These are phyloP conservation scores for Aspergillus amoenus DNA, from an alignment of 2,329 filamentous ascomycete species.

Conservation along the genomic window DNA sequence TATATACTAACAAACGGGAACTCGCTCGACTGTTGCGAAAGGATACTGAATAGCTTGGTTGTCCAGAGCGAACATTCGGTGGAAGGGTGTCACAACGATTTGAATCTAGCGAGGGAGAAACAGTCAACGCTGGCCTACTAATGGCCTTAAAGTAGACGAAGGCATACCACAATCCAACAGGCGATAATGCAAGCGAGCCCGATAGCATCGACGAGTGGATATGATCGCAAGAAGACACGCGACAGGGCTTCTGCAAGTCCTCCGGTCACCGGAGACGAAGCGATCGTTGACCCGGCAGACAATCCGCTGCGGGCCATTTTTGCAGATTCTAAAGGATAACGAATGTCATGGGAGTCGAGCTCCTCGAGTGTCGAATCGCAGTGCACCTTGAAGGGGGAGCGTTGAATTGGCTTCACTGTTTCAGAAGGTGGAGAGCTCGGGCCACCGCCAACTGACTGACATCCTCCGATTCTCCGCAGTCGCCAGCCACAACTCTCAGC, in stretches of 20 bases:
- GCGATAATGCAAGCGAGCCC: conserved; percentile 70
- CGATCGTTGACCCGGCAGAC: conserved; percentile 24
- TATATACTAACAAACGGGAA: conserved; percentile 65
- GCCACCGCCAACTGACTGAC: conserved; percentile 11
- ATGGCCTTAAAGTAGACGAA: background rate
- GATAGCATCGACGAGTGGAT: conserved; percentile 83
- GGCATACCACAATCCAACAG: conserved; percentile 52
- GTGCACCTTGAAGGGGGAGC: too few relatives aligned
- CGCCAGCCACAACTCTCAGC: background rate
- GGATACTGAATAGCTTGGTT: conserved; percentile 83
- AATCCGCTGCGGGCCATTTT: conserved; percentile 30
- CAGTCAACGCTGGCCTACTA: background rate
- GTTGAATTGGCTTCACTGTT: background rate
- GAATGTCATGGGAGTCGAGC: conserved; percentile 10
- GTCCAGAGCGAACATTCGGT: conserved; percentile 89
- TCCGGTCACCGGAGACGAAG: conserved; percentile 33
- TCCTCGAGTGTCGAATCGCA: conserved; percentile 3
- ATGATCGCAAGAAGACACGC: conserved; percentile 66
- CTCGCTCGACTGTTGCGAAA: conserved; percentile 78
- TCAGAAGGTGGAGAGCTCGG: conserved; percentile 15
- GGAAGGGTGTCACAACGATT: conserved; percentile 77
- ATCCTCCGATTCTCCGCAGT: conserved; percentile 17
- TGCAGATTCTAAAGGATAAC: conserved; percentile 3
- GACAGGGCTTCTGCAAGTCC: conserved; percentile 49
- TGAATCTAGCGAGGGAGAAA: conserved; percentile 52